phyloP scores from a whole-genome alignment of 306 rosid genomes.

The Sphenostylis stenocarpa region DNA sequence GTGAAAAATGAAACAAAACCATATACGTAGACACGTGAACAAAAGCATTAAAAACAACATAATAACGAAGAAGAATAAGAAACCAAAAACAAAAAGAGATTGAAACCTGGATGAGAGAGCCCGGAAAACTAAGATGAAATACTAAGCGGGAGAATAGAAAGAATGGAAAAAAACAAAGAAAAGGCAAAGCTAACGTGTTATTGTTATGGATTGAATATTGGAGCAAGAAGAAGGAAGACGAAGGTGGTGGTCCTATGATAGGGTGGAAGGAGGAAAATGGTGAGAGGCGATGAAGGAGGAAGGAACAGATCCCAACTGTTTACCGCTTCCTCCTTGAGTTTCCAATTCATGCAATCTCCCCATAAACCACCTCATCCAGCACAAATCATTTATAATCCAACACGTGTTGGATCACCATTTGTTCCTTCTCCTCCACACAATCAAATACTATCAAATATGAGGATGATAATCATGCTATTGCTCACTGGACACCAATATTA shows the following conservation, averaged over 20 bases:
- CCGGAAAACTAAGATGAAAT: not conserved
- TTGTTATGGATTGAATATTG: not conserved
- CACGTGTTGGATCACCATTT: conserved; percentile 25
- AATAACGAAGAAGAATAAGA: not conserved
- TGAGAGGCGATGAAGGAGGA: conserved; percentile 28
- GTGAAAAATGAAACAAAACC: not conserved
- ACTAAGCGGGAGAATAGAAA: not conserved
- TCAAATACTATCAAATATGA: not conserved
- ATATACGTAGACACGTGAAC: not conserved
- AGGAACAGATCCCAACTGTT: conserved; percentile 1
- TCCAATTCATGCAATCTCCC: conserved; percentile 25
- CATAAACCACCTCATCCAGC: not conserved
- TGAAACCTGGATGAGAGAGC: conserved; percentile 11
- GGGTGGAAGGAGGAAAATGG: not conserved
- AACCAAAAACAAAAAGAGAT: not conserved
- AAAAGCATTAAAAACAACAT: not conserved
- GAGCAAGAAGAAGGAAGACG: not conserved
- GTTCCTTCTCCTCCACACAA: conserved; percentile 11
- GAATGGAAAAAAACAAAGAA: no score
- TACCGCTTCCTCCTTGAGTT: conserved; percentile 21
- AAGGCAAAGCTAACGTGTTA: not conserved
- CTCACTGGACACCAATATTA: not conserved
- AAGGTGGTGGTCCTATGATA: not conserved
- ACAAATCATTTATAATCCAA: not conserved
- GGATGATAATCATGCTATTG: not conserved